Base-by-base conservation (phyloP, 2,329 filamentous ascomycete species). In the Thermoascus crustaceus region DNA sequence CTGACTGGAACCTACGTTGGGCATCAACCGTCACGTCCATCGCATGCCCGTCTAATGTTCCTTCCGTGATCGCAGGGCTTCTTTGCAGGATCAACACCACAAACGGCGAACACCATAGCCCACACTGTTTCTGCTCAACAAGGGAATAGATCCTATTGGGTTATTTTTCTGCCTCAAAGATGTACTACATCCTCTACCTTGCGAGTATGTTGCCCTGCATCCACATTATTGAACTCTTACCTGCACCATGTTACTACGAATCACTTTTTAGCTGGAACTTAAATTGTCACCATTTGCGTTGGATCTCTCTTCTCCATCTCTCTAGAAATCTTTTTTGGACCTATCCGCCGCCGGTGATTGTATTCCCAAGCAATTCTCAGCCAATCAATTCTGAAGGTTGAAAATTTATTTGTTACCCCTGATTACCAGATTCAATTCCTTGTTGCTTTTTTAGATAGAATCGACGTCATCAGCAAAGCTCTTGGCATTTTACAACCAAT, bases 131-230 rank as follows among this genome's bases (percentile, higher is more conserved):
- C 8, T 10, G 7, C 30, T 22, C 8, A 8, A 23, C n/a, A 14
- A 31, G 9, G 4, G 5, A 22, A 27, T 19, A 14, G 13, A 23
- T 22, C 25, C n/a, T 27, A 11, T 16, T 20, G 17, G 27, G 33
- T 26, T 33, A 24, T 32, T 26, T 13, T 32, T 8, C 16, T 39
- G 31, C 40, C 33, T 29, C 42, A 45, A 49, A 49, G 41, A 66
- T 66, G 63, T 66, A 64, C 50, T 69, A 69, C 57, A 67, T 70
- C 43, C 78, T 82, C 53, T 84, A 84, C 58, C 69, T 83, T 46
- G 76, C 81, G 58, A 82, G 80, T 83, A 79, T 76, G 79, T 81
- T 49, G 32, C 50, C 41, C 45, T 49, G 45, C 21, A 43, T 43
- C 39, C 44, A 38, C 19, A 21, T 22, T 14, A 10, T 21, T 13